Conservation (phyloP, 1,139 yeast species). For the Magnusiomyces fungicola region DNA sequence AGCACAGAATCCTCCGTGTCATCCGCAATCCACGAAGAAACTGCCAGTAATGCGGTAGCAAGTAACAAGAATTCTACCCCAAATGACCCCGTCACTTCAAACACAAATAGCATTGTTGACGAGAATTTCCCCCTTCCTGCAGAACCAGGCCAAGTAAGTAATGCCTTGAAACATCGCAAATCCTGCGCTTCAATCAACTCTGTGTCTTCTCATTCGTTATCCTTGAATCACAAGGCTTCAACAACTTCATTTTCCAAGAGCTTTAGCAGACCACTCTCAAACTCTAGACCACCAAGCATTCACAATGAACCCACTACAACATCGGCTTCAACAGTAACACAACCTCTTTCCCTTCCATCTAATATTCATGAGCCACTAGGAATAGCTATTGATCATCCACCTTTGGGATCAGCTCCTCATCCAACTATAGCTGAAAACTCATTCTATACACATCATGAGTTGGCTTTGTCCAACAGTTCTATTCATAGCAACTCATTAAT, state of each 20-base stretch:
- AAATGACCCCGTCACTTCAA: neutral
- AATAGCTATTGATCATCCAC: conserved; percentile 4
- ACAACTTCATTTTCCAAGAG: conserved; percentile 4
- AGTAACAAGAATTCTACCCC: neutral
- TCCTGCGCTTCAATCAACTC: conserved; percentile 1
- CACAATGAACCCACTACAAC: neutral
- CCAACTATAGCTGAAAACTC: neutral
- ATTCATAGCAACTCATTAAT: too few relatives aligned
- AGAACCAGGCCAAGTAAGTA: conserved; percentile 1
- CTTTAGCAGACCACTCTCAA: conserved; percentile 3
- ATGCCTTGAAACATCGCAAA: conserved; percentile 4
- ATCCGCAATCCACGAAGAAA: conserved; percentile 5
- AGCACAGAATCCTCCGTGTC: conserved; percentile 3
- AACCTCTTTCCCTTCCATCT: neutral
- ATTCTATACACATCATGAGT: too few relatives aligned
- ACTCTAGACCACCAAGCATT: neutral
- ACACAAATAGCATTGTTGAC: neutral
- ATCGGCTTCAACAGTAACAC: neutral
- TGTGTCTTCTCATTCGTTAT: conserved; percentile 1
- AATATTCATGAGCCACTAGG: neutral
- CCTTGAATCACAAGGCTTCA: conserved; percentile 5
- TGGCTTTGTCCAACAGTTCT: too few relatives aligned
- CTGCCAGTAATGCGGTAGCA: neutral
- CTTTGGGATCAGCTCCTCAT: neutral
- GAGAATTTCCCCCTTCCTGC: conserved; percentile 3